A percentile compares a stretch with the other conserved stretches of the same genome.
Conservation (phyloP, 2,329 filamentous ascomycete genomes). For the Aspergillus tamarii region DNA sequence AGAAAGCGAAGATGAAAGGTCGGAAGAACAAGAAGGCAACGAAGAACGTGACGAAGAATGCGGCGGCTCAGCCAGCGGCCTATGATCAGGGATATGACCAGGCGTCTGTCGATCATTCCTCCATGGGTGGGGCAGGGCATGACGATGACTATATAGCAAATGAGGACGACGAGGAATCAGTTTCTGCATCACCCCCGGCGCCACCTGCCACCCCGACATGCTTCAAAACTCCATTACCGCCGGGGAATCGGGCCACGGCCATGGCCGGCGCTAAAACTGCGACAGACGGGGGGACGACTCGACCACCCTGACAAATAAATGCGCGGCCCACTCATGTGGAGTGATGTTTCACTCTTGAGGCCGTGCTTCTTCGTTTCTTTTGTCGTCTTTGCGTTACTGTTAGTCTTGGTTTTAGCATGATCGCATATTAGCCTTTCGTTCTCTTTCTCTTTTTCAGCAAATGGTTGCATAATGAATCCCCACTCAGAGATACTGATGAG, state of each 20-base stretch:
- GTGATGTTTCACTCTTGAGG: background rate
- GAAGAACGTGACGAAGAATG: conserved; percentile 64
- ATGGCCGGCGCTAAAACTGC: conserved; percentile 25
- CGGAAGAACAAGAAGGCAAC: conserved; percentile 83
- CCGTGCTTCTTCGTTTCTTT: background rate
- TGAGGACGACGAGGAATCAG: conserved; percentile 55
- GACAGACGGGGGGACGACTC: conserved; percentile 33
- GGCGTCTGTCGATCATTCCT: conserved; percentile 43
- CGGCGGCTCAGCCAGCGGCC: conserved; percentile 34
- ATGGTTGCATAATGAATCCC: conserved; percentile 24
- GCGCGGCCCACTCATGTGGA: background rate
- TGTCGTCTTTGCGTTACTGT: conserved; percentile 1
- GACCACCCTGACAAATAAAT: conserved; percentile 33
- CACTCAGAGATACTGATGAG: conserved; percentile 23
- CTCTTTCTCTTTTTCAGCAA: conserved; percentile 9
- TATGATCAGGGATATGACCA: conserved; percentile 48
- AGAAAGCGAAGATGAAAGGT: conserved; percentile 93
- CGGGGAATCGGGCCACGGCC: conserved; percentile 55
- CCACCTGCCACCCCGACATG: conserved; percentile 54
- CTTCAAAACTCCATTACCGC: conserved; percentile 69
- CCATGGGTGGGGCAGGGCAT: conserved; percentile 44
- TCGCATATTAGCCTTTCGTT: conserved; percentile 8
- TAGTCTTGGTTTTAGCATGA: conserved; percentile 9
- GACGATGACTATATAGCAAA: conserved; percentile 55
- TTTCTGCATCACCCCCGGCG: conserved; percentile 40